Conservation (phyloP, 495 filamentous ascomycete genomes). For the Aspergillus baeticus region DNA sequence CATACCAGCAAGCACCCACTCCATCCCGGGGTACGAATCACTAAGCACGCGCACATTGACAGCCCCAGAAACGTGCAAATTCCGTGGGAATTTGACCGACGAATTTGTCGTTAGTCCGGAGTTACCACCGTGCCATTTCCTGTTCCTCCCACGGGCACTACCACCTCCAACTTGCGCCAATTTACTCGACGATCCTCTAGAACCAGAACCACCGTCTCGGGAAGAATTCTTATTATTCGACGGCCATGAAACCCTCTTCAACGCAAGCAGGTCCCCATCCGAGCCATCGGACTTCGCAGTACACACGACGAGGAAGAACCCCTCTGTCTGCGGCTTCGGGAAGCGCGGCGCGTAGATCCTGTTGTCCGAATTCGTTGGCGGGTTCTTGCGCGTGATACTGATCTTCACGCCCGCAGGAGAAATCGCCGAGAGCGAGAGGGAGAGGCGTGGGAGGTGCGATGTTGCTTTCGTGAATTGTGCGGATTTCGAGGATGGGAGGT, state of each 20-base stretch:
- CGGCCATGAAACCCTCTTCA: conserved; percentile 83
- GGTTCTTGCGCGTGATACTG: conserved; percentile 64
- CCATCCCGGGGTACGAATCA: conserved; percentile 83
- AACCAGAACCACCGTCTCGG: conserved; percentile 21
- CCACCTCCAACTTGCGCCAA: conserved; percentile 10
- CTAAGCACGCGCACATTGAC: conserved; percentile 74
- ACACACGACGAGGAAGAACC: conserved; percentile 78
- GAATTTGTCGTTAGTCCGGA: conserved; percentile 30
- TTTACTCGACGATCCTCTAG: conserved; percentile 20
- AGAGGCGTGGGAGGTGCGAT: conserved; percentile 53
- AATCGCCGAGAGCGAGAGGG: conserved; percentile 55
- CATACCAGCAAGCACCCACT: conserved; percentile 50
- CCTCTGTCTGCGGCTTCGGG: conserved; percentile 93
- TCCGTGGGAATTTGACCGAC: conserved; percentile 60
- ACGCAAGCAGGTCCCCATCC: conserved; percentile 73
- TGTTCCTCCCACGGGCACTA: conserved; percentile 10
- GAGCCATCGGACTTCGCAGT: conserved; percentile 48
- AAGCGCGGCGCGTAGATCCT: conserved; percentile 82
- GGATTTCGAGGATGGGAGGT: conserved; percentile 18
- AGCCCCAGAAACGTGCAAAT: conserved; percentile 30
- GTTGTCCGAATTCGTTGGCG: conserved; percentile 56
- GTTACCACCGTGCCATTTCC: background rate
- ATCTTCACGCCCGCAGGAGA: conserved; percentile 63
- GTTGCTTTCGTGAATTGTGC: conserved; percentile 53
- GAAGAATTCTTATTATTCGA: conserved; percentile 27